Conservation (phyloP, 108 stramenopile genomes). For the Cafeteria roenbergensis region DNA sequence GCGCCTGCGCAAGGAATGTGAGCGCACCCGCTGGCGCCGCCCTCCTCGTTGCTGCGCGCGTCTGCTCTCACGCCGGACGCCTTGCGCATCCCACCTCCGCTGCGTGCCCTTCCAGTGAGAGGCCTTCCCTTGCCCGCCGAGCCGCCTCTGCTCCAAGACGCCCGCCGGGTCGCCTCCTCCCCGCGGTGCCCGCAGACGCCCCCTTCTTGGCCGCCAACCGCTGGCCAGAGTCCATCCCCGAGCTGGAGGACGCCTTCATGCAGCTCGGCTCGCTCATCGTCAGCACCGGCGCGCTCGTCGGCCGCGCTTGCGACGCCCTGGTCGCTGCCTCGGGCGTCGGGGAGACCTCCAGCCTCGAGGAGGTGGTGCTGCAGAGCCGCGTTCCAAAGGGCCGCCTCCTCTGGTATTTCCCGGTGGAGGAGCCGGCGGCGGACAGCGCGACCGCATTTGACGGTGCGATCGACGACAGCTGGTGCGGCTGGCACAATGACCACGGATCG, state of each 20-base stretch:
- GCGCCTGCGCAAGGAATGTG: too few species aligned
- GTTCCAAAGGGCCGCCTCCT: constrained; percentile 73
- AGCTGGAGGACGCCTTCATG: constrained; percentile 59
- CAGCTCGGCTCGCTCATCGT: constrained; percentile 56
- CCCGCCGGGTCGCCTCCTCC: too few species aligned
- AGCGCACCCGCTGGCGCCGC: too few species aligned
- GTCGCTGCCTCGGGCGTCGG: constrained; percentile 29
- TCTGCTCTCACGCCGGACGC: too few species aligned
- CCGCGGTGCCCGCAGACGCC: constrained; percentile 13
- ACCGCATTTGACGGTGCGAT: background rate
- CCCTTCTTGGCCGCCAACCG: constrained; percentile 60
- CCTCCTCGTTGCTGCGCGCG: too few species aligned
- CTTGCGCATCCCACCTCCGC: too few species aligned
- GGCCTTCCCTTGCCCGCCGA: too few species aligned
- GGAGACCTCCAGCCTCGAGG: too few species aligned
- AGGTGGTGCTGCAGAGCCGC: constrained; percentile 45
- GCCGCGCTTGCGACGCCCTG: constrained; percentile 59
- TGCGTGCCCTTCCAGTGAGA: too few species aligned
- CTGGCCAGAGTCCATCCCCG: constrained; percentile 61
- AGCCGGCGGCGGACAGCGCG: background rate
- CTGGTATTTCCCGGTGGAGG: constrained; percentile 61
- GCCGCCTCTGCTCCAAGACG: too few species aligned
- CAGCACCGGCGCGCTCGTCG: constrained; percentile 57
- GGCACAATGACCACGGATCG: constrained; percentile 69
- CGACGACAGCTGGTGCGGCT: constrained; percentile 72